Evolutionary conservation across 2,329 filamentous ascomycete species (phyloP), one percentile per base, ranked within the genome.

Genomic region (Zelopaecilomyces penicillatus): DNA sequence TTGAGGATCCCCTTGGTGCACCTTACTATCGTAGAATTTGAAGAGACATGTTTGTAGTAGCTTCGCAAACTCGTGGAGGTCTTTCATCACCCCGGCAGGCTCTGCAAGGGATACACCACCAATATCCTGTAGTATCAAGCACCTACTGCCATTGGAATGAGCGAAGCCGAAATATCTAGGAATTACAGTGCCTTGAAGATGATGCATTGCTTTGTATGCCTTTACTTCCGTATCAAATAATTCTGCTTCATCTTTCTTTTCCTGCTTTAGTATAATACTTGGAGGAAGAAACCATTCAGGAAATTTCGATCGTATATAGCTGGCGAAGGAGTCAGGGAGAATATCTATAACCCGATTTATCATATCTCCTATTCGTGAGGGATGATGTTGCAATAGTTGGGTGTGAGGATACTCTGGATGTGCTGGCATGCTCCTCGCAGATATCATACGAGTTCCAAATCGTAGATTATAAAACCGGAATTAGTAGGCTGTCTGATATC

Each of bases 221-320:
- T 37, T 19, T 19, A 37, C 7, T 37, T 37, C 35, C 10, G 35
- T 37, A 19, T 37, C n/a, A 19, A 37, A 37, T 8, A 6, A 19
- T 37, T 37, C 6, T 12, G 38, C 28, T 40, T 19, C 38, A 11
- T 30, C 8, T 40, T 9, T 30, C 31, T 19, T 11, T 12, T 11
- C 38, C 11, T 30, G 6, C 31, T 40, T 40, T 1, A 40, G 38
- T n/a, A 30, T 31, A 30, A 40, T 30, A 3, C 3, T 40, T 30
- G 26, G 27, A 19, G 38, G 38, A 30, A 40, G 38, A 40, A 40
- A 40, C 38, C 38, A 40, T 12, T 40, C 29, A n/a, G 38, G 38
- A 11, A 30, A 31, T 10, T 6, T 6, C n/a, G 35, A 10, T 10
- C n/a, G 35, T 11, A 37, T 37, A 7, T 12, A 19, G n/a, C 2